Conservation (phyloP, 495 filamentous ascomycete species). For the Neurospora hispaniola region DNA sequence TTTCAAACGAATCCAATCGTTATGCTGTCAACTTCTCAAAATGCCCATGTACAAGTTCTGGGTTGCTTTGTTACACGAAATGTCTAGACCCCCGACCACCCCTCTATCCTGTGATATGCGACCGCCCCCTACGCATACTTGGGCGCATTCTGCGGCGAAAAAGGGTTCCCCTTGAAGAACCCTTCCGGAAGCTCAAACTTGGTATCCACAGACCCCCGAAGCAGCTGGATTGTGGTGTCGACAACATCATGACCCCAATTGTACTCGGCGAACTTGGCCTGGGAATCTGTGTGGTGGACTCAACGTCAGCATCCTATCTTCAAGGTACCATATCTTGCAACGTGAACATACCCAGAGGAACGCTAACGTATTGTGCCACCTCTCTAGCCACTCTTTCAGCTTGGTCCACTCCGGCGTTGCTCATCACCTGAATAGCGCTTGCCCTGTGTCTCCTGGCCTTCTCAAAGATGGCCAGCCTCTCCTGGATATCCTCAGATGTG, state of each 20-base stretch:
- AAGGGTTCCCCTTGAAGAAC: slow-evolving; percentile 5
- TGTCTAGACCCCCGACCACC: background rate
- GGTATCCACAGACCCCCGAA: slow-evolving; percentile 6
- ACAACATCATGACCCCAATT: slow-evolving; percentile 21
- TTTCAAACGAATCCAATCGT: background rate
- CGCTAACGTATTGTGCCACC: slow-evolving; percentile 13
- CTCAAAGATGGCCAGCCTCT: slow-evolving; percentile 42
- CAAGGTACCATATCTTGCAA: background rate
- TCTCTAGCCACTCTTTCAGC: slow-evolving; percentile 13
- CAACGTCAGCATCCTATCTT: background rate
- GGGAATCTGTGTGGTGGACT: slow-evolving; percentile 5
- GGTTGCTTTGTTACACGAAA: background rate
- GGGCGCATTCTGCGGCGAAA: slow-evolving; percentile 1
- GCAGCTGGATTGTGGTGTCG: background rate
- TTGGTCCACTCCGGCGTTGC: slow-evolving; percentile 19
- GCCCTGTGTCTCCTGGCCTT: slow-evolving; percentile 39
- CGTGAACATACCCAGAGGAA: slow-evolving; percentile 11
- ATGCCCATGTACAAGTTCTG: background rate
- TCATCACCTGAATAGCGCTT: slow-evolving; percentile 41
- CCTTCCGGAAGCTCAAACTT: slow-evolving; percentile 13
- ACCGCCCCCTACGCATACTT: background rate
- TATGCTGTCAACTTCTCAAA: background rate
- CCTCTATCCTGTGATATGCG: background rate
- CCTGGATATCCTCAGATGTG: slow-evolving; percentile 22
- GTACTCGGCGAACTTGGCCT: slow-evolving; percentile 14